These are phyloP conservation scores for Rhizopogon roseolus DNA, from an alignment of 768 basidiomycete species.

Conservation along the genomic window DNA sequence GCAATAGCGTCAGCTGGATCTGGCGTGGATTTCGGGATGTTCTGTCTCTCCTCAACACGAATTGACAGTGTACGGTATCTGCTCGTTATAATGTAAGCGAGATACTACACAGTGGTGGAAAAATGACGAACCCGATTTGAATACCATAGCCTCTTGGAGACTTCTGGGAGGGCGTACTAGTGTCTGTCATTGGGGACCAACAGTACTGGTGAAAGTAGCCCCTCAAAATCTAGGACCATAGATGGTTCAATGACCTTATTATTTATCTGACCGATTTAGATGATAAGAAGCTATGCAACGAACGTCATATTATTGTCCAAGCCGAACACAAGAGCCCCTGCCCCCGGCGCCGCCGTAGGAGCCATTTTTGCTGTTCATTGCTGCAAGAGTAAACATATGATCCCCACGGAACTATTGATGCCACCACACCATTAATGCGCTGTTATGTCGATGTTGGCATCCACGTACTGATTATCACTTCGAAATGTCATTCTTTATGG, in stretches of 20 bases:
- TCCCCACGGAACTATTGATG: too few species aligned
- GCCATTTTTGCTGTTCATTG: neutral
- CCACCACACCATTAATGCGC: too few species aligned
- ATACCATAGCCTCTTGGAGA: neutral
- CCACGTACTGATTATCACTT: too few species aligned
- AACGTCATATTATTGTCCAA: too few species aligned
- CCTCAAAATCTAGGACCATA: neutral
- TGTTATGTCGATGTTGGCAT: too few species aligned
- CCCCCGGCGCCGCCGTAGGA: neutral
- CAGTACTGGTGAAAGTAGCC: too few species aligned
- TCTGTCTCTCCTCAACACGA: constrained; percentile 19
- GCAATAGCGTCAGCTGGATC: constrained; percentile 29
- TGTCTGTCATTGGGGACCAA: neutral
- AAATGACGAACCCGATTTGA: constrained; percentile 1
- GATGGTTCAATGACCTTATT: neutral
- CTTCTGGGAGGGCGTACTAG: neutral
- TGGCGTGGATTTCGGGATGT: neutral
- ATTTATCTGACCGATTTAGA: neutral
- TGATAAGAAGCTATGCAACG: too few species aligned
- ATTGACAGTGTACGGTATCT: constrained; percentile 34
- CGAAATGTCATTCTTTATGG: too few species aligned
- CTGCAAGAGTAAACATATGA: too few species aligned
- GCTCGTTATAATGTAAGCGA: neutral
- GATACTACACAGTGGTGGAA: neutral
- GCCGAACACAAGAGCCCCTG: too few species aligned